Evolutionary conservation across 75 land plant genomes (phyloP).

Genomic region (Chamaecyparis obtusa): DNA sequence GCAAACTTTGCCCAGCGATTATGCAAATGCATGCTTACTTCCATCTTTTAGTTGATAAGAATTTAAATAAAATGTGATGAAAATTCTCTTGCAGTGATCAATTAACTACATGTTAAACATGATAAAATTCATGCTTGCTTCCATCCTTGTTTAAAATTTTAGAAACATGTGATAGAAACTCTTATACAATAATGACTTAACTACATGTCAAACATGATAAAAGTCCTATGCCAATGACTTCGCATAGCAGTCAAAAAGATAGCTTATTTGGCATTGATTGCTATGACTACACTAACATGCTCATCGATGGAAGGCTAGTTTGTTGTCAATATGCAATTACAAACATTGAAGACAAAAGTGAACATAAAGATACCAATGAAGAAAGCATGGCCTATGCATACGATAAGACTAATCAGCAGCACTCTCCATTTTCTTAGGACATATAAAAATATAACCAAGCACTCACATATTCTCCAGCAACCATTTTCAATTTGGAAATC

Average conservation of each 20-base stretch:
- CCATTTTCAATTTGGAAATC: neutral
- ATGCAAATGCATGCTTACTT: neutral
- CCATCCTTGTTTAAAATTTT: no score
- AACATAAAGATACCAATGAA: neutral
- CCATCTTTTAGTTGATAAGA: no score
- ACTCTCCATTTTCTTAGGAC: neutral
- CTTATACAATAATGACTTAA: no score
- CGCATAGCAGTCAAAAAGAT: neutral
- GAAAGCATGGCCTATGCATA: neutral
- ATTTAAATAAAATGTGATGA: slow-evolving; percentile 1
- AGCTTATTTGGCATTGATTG: neutral
- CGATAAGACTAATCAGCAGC: neutral
- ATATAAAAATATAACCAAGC: neutral
- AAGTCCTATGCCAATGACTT: neutral
- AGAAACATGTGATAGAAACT: no score
- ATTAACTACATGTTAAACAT: neutral
- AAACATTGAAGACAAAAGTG: neutral
- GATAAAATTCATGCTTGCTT: no score
- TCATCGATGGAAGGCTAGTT: no score
- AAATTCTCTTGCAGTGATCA: neutral
- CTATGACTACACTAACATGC: neutral
- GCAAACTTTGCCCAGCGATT: neutral
- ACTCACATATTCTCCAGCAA: neutral
- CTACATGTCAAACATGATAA: no score
- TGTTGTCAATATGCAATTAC: neutral